phyloP scores from a whole-genome alignment of 2,329 filamentous ascomycete species.

The Talaromyces sp. region DNA sequence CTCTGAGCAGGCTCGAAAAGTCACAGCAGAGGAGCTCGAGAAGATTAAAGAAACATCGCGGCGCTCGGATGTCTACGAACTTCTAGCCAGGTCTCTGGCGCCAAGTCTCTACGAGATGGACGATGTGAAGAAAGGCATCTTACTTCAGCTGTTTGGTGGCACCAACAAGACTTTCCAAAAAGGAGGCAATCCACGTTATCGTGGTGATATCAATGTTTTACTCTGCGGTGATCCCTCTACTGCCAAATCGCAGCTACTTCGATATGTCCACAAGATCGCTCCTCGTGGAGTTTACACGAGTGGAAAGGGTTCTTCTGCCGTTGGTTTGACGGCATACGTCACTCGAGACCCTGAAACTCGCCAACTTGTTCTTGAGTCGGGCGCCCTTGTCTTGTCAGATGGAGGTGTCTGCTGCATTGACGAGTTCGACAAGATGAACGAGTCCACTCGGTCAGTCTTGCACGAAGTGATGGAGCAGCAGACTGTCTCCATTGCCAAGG shows the following conservation, averaged over 20 bases:
- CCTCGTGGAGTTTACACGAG: conserved; percentile 79
- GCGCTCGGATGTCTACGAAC: conserved; percentile 85
- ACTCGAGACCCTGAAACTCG: conserved; percentile 71
- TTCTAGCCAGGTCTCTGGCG: conserved; percentile 83
- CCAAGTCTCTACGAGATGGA: conserved; percentile 98
- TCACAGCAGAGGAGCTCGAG: conserved; percentile 80
- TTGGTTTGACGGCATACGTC: conserved; percentile 74
- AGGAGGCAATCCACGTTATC: conserved; percentile 89
- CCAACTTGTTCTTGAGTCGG: conserved; percentile 71
- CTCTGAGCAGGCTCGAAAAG: conserved; percentile 78
- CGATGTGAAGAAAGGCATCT: conserved; percentile 96
- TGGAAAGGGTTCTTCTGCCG: conserved; percentile 71
- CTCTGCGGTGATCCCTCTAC: conserved; percentile 97
- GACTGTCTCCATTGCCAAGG: conserved; percentile 74
- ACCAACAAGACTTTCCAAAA: conserved; percentile 98
- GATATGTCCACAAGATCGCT: conserved; percentile 96
- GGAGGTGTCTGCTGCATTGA: conserved; percentile 76
- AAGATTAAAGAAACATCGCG: conserved; percentile 79
- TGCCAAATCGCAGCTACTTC: conserved; percentile 87
- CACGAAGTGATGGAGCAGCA: conserved; percentile 82
- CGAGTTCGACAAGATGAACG: conserved; percentile 78
- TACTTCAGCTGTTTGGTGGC: conserved; percentile 93
- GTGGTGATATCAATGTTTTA: conserved; percentile 95
- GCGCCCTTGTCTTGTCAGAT: conserved; percentile 69
- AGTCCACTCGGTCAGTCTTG: conserved; percentile 68